phyloP scores from a whole-genome alignment of 495 filamentous ascomycete genomes.

The Barbatosphaeria neglecta region DNA sequence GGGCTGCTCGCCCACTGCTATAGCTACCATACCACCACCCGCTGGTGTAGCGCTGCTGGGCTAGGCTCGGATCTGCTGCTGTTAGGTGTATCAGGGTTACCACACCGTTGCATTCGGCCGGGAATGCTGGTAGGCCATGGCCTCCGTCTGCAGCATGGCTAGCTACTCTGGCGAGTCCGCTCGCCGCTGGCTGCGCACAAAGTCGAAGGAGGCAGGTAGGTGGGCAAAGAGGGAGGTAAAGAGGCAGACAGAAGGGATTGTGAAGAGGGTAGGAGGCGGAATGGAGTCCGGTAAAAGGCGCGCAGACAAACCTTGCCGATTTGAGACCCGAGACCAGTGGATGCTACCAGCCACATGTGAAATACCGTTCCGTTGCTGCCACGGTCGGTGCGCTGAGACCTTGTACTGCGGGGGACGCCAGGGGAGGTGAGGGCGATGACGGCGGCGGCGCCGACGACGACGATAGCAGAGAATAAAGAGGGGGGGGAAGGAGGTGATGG shows the following conservation, averaged over 20 bases:
- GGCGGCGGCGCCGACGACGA: neutral
- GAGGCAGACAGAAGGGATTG: neutral
- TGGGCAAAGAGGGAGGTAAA: neutral
- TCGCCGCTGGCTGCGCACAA: neutral
- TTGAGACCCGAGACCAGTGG: neutral
- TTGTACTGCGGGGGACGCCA: too few species aligned
- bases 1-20: neutral
- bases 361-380: neutral
- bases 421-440: too few species aligned
- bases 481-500: neutral
- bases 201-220: neutral
- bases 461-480: neutral
- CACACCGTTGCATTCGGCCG: neutral
- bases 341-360: neutral
- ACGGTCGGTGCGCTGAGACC: too few species aligned
- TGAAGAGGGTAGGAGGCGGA: neutral
- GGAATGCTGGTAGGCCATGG: neutral
- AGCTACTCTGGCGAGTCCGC: neutral
- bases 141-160: too few species aligned
- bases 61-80: neutral
- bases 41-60: neutral
- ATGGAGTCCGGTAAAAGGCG: neutral
- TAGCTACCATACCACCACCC: too few species aligned
- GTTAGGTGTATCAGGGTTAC: neutral
- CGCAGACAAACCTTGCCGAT: neutral